Base-by-base conservation (phyloP, 441 rosid species). In the Geranium incanum region DNA sequence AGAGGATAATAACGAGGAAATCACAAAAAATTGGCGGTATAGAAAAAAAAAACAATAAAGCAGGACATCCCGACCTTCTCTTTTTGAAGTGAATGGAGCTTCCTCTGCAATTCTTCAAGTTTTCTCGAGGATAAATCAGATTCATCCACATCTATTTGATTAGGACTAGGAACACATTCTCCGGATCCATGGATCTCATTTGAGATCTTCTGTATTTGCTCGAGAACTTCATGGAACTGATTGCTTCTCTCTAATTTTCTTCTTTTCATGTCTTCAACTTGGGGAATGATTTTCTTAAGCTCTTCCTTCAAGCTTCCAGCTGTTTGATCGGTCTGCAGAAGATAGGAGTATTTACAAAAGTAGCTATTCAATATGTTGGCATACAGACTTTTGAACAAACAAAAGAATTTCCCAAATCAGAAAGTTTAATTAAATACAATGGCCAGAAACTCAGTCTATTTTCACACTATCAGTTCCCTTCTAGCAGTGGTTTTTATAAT, bases 261-360 rank as follows among this genome's bases (percentile, higher is more conserved):
- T 78, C 86, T 91, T 67, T 75, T 81, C 97, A 91, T 89, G 83
- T 92, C 99, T 82, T 92, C 97, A 70, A 95, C 69, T 70, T 88
- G 95, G 15, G 96, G 96, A 77, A 89, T 82, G 76, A 87, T 86
- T 74, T 15, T 86, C 50, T 52, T 72, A 50, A 92, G 90, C 82
- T 95, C 99, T 75, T 88, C 92, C 77, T 87, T 92, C 84, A 95
- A 85, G 82, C 90, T 91, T 78, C 82, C 92, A 72, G 70, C 77
- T 73, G 69, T 89, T 83, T 88, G 93, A 73, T 95, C 94, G 70
- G 87, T 70, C 98, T 88, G 82, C 67, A 67, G 70, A 63, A 76
- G 15, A 63, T 7, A n/a, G 6, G 5, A 52, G 19, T 4, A 52
- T 12, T 55, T 55, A 55, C n/a, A n/a, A 55, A 55, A 50, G 59